Evolutionary conservation across 805 yeast species (phyloP), one percentile per base, ranked within the genome.

Genomic region (Candida chauliodis): DNA sequence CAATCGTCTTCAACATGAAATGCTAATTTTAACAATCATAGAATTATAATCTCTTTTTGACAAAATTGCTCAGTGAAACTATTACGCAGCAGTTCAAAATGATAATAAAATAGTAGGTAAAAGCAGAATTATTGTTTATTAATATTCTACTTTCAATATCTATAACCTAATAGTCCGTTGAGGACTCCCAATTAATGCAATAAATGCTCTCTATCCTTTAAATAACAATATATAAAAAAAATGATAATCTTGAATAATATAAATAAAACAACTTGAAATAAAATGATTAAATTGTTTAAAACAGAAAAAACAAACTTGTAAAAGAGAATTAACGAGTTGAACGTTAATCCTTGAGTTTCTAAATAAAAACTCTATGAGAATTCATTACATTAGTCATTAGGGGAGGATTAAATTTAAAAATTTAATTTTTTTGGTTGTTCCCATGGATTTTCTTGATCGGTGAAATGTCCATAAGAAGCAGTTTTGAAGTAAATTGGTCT

Each of bases 401-500:
- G 34, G 19, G 30, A 17, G 16, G 17, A 23, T 33, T 8, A 23
- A 24, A 18, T 39, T 69, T 80, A 84, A 46, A 73, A 75, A 53
- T 67, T 70, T 66, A 85, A 78, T 56, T 74, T 72, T 76, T 84
- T 88, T 72, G 97, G 96, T 73, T 86, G 81, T 79, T 93, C 99
- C 99, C 99, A 93, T 59, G 96, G 76, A 82, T 88, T 85, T 63
- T 82, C 84, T 79, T 91, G 99, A 84, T 93, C 87, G 65, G 99
- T 93, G 86, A 93, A 93, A 75, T 93, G 99, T 66, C 99, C 99
- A 71, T 93, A 91, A 41, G 96, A 84, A 58, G 99, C 99, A 57
- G 99, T 93, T 84, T 91, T 85, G 77, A 88, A 81, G 80, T 93
- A 93, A 72, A 93, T 93, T 71, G 99, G 99, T 76, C 96, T 88